Evolutionary conservation across 176 grass and related monocot species (phyloP).

Genomic region (Eleusine indica): DNA sequence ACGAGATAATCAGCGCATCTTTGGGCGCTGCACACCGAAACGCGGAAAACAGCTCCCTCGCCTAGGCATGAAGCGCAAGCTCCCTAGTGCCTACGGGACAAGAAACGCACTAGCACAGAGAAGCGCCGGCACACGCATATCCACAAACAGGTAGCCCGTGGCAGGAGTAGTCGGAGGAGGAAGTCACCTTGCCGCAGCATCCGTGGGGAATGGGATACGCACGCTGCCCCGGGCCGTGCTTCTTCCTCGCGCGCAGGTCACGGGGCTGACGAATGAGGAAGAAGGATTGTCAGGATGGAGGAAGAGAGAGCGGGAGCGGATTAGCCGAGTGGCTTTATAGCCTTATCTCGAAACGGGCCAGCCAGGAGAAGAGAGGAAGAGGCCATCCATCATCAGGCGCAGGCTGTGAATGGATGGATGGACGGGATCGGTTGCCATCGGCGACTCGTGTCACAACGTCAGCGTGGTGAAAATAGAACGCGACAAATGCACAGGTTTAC

Average conservation of each 20-base stretch:
- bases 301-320: not conserved
- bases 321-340: not conserved
- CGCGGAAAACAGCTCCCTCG: too few relatives aligned
- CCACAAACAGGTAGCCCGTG: constrained; percentile 29
- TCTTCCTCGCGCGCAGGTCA: not conserved
- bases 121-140: constrained; percentile 2
- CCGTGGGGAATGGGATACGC: not conserved
- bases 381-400: not conserved
- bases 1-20: too few relatives aligned
- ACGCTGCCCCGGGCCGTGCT: not conserved
- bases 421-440: not conserved
- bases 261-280: not conserved
- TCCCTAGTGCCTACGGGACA: not conserved
- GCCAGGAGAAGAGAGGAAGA: not conserved
- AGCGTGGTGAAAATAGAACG: not conserved
- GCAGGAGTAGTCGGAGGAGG: not conserved
- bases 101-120: not conserved
- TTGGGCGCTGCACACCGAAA: too few relatives aligned
- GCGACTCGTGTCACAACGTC: not conserved
- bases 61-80: too few relatives aligned
- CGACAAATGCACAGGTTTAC: too few relatives aligned
- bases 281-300: not conserved
- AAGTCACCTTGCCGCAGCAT: constrained; percentile 2
- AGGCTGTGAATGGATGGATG: not conserved
- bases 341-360: not conserved